phyloP scores from a whole-genome alignment of 1,139 yeast genomes.

The Meyerozyma smithsonii region DNA sequence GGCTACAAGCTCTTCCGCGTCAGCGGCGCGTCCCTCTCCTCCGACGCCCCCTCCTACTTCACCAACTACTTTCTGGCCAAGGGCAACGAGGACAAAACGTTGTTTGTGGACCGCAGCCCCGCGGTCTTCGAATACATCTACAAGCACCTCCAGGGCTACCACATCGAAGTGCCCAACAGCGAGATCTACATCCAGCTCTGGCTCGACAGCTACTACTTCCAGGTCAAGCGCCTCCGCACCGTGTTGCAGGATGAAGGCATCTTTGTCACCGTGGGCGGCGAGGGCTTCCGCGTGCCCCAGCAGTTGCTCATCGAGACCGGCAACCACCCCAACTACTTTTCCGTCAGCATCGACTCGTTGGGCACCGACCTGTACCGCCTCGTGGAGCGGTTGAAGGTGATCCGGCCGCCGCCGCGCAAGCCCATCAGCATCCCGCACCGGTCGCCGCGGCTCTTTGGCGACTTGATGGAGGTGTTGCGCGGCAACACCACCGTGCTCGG shows the following conservation, averaged over 20 bases:
- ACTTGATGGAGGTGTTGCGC: slow-evolving; percentile 50
- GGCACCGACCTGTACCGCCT: slow-evolving; percentile 37
- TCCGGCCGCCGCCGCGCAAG: slow-evolving; percentile 75
- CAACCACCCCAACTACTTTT: slow-evolving; percentile 72
- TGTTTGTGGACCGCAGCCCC: slow-evolving; percentile 80
- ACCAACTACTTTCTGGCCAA: slow-evolving; percentile 41
- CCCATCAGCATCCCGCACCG: slow-evolving; percentile 52
- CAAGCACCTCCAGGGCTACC: slow-evolving; percentile 75
- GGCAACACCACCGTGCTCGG: slow-evolving; percentile 49
- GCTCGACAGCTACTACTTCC: slow-evolving; percentile 73
- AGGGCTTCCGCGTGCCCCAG: slow-evolving; percentile 55
- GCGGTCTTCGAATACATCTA: slow-evolving; percentile 61
- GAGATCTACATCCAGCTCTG: slow-evolving; percentile 57
- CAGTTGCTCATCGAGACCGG: slow-evolving; percentile 52
- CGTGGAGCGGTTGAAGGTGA: slow-evolving; percentile 35
- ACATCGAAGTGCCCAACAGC: slow-evolving; percentile 53
- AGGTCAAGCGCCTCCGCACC: slow-evolving; percentile 51
- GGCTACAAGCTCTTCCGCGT: slow-evolving; percentile 56
- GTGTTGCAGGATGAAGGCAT: slow-evolving; percentile 51
- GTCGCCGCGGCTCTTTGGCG: slow-evolving; percentile 55
- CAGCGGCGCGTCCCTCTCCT: slow-evolving; percentile 82
- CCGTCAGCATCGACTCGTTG: slow-evolving; percentile 52
- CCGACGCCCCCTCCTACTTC: slow-evolving; percentile 69
- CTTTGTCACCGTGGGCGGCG: slow-evolving; percentile 58
- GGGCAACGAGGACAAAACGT: slow-evolving; percentile 37